Evolutionary conservation across 2,329 filamentous ascomycete species (phyloP).

Genomic region (Paradendryphiella salina): DNA sequence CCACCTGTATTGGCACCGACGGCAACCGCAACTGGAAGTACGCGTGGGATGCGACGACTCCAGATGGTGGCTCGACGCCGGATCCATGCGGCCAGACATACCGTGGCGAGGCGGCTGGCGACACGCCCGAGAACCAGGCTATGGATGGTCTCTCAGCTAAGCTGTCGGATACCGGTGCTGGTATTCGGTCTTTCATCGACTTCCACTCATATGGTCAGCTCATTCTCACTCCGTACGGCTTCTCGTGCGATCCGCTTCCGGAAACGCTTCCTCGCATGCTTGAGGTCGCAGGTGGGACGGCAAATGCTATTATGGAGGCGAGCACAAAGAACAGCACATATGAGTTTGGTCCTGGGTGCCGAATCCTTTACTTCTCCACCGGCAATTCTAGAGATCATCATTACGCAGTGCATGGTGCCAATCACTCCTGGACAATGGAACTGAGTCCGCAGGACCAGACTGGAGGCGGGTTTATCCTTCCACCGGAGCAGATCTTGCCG

Average conservation of each 20-base stretch:
- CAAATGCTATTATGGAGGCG: constrained; percentile 55
- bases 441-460: constrained; percentile 50
- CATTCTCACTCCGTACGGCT: constrained; percentile 62
- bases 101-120: constrained; percentile 36
- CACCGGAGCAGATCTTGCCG: constrained; percentile 52
- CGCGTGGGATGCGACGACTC: constrained; percentile 38
- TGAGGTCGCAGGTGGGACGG: constrained; percentile 33
- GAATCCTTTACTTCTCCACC: constrained; percentile 61
- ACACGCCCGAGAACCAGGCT: constrained; percentile 39
- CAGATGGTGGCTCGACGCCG: constrained; percentile 27
- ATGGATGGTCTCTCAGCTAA: constrained; percentile 52
- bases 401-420: constrained; percentile 46
- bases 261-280: constrained; percentile 56
- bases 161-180: constrained; percentile 47
- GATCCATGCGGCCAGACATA: constrained; percentile 42
- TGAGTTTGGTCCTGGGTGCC: constrained; percentile 56
- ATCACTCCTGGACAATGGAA: constrained; percentile 54
- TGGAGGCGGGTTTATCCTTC: constrained; percentile 53
- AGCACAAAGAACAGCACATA: constrained; percentile 37
- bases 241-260: constrained; percentile 41
- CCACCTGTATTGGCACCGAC: constrained; percentile 38
- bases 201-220: constrained; percentile 66
- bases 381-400: constrained; percentile 52
- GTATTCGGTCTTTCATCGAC: constrained; percentile 65
- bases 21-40: constrained; percentile 45